These are phyloP conservation scores for Naganishia randhawae DNA, from an alignment of 768 basidiomycete genomes.

Conservation along the genomic window DNA sequence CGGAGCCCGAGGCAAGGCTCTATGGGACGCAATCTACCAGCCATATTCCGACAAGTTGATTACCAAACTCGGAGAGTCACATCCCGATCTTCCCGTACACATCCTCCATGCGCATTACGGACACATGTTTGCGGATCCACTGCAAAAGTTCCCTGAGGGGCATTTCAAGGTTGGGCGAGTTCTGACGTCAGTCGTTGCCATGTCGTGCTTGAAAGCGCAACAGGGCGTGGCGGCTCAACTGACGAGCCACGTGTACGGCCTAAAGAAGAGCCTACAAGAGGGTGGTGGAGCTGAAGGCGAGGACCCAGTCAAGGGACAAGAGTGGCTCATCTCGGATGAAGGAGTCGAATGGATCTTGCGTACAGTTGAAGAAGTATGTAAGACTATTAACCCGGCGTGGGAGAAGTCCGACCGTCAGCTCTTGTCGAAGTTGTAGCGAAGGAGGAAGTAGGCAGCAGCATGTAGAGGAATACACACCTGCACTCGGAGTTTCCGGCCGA, in stretches of 20 bases:
- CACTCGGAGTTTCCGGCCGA: no score
- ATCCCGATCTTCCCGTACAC: conserved; percentile 79
- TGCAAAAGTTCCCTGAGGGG: conserved; percentile 21
- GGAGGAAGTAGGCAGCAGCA: neutral
- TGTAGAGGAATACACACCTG: neutral
- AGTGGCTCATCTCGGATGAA: conserved; percentile 77
- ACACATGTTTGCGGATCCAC: conserved; percentile 50
- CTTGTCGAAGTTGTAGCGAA: conserved; percentile 58
- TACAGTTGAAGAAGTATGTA: conserved; percentile 73
- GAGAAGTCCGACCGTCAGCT: conserved; percentile 36
- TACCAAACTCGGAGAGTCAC: conserved; percentile 77
- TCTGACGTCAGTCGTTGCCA: conserved; percentile 76
- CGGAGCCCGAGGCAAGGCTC: conserved; percentile 62
- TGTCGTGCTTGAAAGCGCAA: conserved; percentile 79
- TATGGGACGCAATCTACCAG: conserved; percentile 84
- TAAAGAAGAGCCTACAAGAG: conserved; percentile 68
- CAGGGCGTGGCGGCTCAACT: conserved; percentile 80
- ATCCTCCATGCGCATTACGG: conserved; percentile 53
- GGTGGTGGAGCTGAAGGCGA: conserved; percentile 59
- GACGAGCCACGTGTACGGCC: conserved; percentile 80
- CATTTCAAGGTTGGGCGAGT: conserved; percentile 62
- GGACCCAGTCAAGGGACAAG: conserved; percentile 56
- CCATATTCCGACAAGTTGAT: conserved; percentile 86
- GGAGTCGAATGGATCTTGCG: conserved; percentile 85
- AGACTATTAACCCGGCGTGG: conserved; percentile 57